Percentiles rank a stretch among this genome's conserved stretches.
Evolutionary conservation across 2,329 filamentous ascomycete genomes (phyloP).

Genomic region (Penicillium glabrum): DNA sequence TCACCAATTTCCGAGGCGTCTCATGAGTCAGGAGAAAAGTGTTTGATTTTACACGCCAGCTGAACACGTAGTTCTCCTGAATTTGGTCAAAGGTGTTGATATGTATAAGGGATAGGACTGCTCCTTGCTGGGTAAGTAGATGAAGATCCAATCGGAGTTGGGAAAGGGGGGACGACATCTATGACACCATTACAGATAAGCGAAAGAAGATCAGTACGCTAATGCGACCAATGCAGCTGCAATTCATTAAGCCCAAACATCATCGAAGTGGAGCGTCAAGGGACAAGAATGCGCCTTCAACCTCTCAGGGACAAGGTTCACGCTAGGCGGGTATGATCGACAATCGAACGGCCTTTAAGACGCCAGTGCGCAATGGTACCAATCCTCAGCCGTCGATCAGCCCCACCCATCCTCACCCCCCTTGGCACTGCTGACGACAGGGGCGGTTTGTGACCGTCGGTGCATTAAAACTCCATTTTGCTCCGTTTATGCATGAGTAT

Average conservation of each 20-base stretch:
- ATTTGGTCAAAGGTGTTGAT: not conserved
- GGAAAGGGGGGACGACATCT: not conserved
- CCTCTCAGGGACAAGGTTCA: slow-evolving; percentile 12
- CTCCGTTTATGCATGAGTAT: not conserved
- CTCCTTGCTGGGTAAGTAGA: not conserved
- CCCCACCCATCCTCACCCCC: slow-evolving; percentile 8
- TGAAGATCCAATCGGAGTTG: not conserved
- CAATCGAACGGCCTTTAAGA: slow-evolving; percentile 15
- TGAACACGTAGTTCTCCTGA: not conserved
- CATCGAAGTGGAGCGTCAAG: slow-evolving; percentile 10
- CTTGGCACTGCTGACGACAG: not conserved
- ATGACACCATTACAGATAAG: not conserved
- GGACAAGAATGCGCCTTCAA: slow-evolving; percentile 14
- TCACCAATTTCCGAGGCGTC: not conserved
- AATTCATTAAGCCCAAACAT: slow-evolving; percentile 9
- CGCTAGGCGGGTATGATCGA: slow-evolving; percentile 22
- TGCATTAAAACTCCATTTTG: not conserved
- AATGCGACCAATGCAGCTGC: slow-evolving; percentile 10
- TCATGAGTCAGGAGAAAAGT: slow-evolving; percentile 3
- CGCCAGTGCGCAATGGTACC: slow-evolving; percentile 11
- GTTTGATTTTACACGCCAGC: slow-evolving; percentile 1
- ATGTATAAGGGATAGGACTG: not conserved
- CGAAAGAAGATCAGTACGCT: not conserved
- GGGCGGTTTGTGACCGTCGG: not conserved
- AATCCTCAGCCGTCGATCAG: slow-evolving; percentile 18